Evolutionary conservation across 345 rosid species (phyloP).

Genomic region (Syzygium aromaticum): DNA sequence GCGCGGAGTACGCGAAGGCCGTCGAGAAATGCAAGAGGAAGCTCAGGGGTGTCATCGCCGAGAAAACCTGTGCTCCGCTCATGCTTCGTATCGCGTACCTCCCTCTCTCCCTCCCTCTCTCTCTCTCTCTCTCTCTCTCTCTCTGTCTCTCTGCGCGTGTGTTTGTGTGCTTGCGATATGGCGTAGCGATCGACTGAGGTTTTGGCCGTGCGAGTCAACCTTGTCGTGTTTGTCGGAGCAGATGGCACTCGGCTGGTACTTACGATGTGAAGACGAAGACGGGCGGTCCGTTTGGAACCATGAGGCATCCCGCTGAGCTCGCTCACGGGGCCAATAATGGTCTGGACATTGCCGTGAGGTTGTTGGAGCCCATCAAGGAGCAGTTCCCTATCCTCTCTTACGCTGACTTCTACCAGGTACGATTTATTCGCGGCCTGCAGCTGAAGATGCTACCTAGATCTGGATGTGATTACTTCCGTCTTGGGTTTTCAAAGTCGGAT

Average conservation of each 20-base stretch:
- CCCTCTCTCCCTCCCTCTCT: background rate
- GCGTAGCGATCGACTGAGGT: background rate
- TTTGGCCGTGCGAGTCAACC: background rate
- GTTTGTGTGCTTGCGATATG: background rate
- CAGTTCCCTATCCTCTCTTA: constrained; percentile 62
- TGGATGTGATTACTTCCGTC: background rate
- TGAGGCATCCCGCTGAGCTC: constrained; percentile 53
- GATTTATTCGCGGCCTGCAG: background rate
- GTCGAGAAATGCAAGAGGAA: constrained; percentile 74
- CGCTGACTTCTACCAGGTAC: constrained; percentile 86
- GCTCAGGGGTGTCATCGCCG: constrained; percentile 83
- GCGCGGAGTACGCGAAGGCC: constrained; percentile 71
- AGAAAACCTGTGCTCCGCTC: constrained; percentile 88
- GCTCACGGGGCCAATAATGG: constrained; percentile 87
- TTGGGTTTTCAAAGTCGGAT: background rate
- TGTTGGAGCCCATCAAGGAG: constrained; percentile 78
- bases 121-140: background rate
- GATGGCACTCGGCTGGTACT: constrained; percentile 99
- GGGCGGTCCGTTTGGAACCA: constrained; percentile 95
- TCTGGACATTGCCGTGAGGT: constrained; percentile 72
- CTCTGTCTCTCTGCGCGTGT: background rate
- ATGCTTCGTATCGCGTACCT: constrained; percentile 90
- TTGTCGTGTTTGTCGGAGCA: constrained; percentile 8
- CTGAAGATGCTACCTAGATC: background rate
- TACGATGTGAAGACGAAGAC: constrained; percentile 69